These are phyloP conservation scores for Leishmania braziliensis DNA, from an alignment of 208 protist genomes.

Conservation along the genomic window DNA sequence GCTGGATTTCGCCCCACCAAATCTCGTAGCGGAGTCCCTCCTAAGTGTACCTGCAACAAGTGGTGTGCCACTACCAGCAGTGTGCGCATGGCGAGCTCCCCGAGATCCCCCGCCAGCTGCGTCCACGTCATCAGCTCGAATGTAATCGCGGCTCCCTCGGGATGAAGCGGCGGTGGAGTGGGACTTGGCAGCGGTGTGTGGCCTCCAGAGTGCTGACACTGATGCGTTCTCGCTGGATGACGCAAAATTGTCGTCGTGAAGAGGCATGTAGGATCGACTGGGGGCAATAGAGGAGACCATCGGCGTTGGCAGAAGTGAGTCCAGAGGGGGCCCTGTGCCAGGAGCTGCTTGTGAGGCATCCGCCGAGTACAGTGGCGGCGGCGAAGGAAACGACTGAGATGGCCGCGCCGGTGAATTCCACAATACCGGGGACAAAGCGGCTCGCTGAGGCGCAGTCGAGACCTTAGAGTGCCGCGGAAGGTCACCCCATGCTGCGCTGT, in stretches of 20 bases:
- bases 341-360: neutral
- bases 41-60: neutral
- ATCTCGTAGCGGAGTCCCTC: neutral
- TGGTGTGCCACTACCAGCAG: neutral
- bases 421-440: neutral
- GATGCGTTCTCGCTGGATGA: neutral
- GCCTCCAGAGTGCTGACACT: neutral
- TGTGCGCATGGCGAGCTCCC: neutral
- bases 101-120: neutral
- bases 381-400: neutral
- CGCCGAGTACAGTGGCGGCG: neutral
- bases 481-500: neutral
- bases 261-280: neutral
- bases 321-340: neutral
- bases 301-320: neutral
- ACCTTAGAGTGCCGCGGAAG: neutral
- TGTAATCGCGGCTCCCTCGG: neutral
- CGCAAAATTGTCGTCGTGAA: neutral
- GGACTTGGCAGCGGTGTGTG: neutral
- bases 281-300: conserved; percentile 13
- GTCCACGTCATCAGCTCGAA: neutral
- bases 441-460: neutral
- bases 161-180: neutral
- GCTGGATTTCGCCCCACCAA: neutral
- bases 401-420: neutral